A percentile compares a stretch with the other conserved stretches of the same genome.
phyloP scores from a whole-genome alignment of 306 rosid genomes.

The Herpetospermum pedunculosum region DNA sequence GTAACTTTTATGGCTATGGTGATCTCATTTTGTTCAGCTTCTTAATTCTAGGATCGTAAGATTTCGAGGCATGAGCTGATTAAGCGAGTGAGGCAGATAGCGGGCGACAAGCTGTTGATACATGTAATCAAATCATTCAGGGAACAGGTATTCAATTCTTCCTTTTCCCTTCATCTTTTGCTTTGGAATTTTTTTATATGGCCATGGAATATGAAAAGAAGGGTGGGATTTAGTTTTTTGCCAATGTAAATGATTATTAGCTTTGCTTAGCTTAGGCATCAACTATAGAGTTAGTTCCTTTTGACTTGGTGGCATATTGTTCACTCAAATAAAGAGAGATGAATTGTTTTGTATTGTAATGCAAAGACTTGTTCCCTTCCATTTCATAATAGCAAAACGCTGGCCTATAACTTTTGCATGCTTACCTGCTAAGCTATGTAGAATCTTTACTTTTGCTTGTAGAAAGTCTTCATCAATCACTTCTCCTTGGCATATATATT shows the following conservation, averaged over 20 bases:
- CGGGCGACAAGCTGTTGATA: conserved; percentile 59
- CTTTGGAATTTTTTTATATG: background rate
- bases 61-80: conserved; percentile 47
- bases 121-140: conserved; percentile 49
- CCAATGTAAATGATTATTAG: background rate
- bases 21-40: background rate
- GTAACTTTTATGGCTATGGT: background rate
- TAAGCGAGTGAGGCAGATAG: conserved; percentile 45
- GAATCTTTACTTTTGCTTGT: conserved; percentile 11
- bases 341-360: background rate
- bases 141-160: conserved; percentile 27
- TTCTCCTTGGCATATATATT: background rate
- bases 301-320: background rate
- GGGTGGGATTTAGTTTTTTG: background rate
- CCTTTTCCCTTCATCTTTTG: background rate
- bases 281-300: background rate
- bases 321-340: background rate
- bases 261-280: background rate
- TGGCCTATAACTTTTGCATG: background rate
- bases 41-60: conserved; percentile 39
- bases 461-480: conserved; percentile 4
- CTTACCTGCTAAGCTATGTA: conserved; percentile 13
- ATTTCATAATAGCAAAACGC: background rate
- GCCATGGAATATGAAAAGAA: background rate
- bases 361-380: background rate